These are phyloP conservation scores for Cyberlindnera japonica DNA, from an alignment of 805 yeast species.

Conservation along the genomic window DNA sequence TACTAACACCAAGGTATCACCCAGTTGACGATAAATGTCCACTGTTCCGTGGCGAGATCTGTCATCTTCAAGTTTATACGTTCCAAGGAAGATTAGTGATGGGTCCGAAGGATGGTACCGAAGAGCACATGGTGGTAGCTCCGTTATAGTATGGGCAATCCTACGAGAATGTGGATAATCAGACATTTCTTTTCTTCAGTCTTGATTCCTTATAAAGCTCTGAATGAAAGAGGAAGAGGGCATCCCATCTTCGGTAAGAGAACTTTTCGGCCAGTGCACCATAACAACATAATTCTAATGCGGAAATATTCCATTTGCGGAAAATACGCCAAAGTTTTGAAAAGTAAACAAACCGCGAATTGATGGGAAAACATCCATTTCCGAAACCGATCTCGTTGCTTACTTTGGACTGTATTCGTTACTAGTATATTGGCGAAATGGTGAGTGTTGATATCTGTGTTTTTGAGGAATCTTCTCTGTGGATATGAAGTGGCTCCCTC, in stretches of 20 bases:
- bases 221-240: background rate
- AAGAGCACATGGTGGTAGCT: slow-evolving; percentile 82
- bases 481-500: too few species aligned
- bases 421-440: too few species aligned
- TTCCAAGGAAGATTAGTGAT: slow-evolving; percentile 60
- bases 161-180: slow-evolving; percentile 6
- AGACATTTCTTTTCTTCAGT: slow-evolving; percentile 1
- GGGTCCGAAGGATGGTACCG: slow-evolving; percentile 51
- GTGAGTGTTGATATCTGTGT: too few species aligned
- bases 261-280: background rate
- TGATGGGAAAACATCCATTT: slow-evolving; percentile 7
- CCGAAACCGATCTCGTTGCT: background rate
- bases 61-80: slow-evolving; percentile 67
- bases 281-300: background rate
- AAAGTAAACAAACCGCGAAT: slow-evolving; percentile 15
- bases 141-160: slow-evolving; percentile 36
- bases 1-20: slow-evolving; percentile 23
- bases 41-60: slow-evolving; percentile 63
- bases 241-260: too few species aligned
- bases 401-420: too few species aligned
- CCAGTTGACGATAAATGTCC: slow-evolving; percentile 34
- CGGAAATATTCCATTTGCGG: background rate
- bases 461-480: too few species aligned
- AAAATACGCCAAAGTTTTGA: slow-evolving; percentile 10
- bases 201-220: background rate